Evolutionary conservation across 257 asterid genomes (phyloP).

Genomic region (Coffea canephora): DNA sequence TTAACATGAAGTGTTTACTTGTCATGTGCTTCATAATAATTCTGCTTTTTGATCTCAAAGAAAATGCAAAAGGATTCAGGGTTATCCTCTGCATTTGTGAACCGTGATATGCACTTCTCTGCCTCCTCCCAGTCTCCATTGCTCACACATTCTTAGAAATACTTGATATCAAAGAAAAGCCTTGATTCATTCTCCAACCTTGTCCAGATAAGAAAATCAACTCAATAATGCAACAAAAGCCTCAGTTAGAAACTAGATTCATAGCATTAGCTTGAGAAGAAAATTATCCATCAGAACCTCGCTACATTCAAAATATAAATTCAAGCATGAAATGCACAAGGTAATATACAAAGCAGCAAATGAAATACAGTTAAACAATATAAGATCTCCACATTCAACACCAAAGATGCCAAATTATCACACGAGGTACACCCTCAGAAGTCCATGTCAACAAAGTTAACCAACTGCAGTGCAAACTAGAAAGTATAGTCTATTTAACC

Average conservation of each 20-base stretch:
- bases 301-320: too few relatives aligned
- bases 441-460: neutral
- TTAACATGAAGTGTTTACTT: slow-evolving; percentile 22
- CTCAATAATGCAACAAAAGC: neutral
- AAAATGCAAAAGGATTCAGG: slow-evolving; percentile 45
- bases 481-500: too few relatives aligned
- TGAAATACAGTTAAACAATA: neutral
- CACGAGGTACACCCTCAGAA: too few relatives aligned
- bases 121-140: slow-evolving; percentile 62
- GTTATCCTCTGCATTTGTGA: slow-evolving; percentile 59
- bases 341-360: too few relatives aligned
- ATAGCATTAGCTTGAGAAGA: too few relatives aligned
- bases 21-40: slow-evolving; percentile 63
- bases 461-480: neutral
- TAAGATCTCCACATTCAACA: neutral
- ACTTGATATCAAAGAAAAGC: slow-evolving; percentile 40
- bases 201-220: neutral
- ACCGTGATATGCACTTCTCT: slow-evolving; percentile 56
- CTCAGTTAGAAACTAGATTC: too few relatives aligned
- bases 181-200: slow-evolving; percentile 72
- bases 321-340: too few relatives aligned
- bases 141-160: slow-evolving; percentile 47
- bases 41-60: slow-evolving; percentile 57
- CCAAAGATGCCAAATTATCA: neutral
- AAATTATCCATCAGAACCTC: too few relatives aligned